Evolutionary conservation across 495 filamentous ascomycete species (phyloP), one percentile per base, ranked within the genome.

Genomic region (Penicillium cataractarum): DNA sequence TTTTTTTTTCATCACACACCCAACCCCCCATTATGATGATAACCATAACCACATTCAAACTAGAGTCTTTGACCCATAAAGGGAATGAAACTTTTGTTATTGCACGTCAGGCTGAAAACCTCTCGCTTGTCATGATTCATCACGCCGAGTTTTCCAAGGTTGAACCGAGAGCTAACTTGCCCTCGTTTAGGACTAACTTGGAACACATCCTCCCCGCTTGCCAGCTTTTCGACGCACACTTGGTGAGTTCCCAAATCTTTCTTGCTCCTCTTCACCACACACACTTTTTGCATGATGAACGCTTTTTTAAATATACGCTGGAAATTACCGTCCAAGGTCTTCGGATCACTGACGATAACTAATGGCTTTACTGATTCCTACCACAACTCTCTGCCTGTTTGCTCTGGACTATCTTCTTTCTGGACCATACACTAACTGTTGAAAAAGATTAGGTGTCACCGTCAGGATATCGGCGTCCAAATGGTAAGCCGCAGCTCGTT

Each of bases 251-350:
- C 46, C n/a, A 19, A 21, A 37, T 27, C 22, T 54, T 56, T 40
- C 53, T 46, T 21, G 46, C 37, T 48, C 22, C 65, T 29, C 53
- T 26, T 35, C 33, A n/a, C 35, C 27, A 55, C 29, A 32, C 31
- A 22, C 10, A 53, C 39, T 37, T 58, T 49, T 65, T 48, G n/a
- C 71, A 69, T 71, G 67, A 87, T 93, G 93, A 97, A 96, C 82
- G 64, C 8, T 60, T 82, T 87, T 80, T 82, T 88, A 86, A 73
- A 84, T 86, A 91, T 93, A 96, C 91, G 91, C 91, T 97, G 93
- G 93, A 96, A 98, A 97, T 98, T 98, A 98, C 94, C 94, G 94
- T 89, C 94, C 87, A 91, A 98, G 86, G 78, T 85, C 83, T 81
- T 80, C 68, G 73, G 79, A 84, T 85, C 83, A 71, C 84, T 91